Conservation (phyloP, 2,329 filamentous ascomycete genomes). For the Kalmusia sp. region DNA sequence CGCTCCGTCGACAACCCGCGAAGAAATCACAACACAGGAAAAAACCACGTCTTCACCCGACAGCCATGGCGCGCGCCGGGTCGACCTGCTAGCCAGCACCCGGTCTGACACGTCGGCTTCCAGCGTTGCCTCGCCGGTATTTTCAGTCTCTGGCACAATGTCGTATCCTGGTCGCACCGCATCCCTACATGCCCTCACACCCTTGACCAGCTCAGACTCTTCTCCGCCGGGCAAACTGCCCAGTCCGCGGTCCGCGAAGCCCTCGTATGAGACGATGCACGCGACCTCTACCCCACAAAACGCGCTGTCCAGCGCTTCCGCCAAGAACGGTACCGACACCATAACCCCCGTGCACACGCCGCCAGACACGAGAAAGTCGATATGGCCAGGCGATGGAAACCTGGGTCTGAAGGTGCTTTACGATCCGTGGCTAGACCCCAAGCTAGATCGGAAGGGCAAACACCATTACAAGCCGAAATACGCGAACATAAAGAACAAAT, state of each 20-base stretch:
- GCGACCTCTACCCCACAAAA: conserved; percentile 39
- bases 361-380: conserved; percentile 53
- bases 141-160: conserved; percentile 65
- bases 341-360: conserved; percentile 54
- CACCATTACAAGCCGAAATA: conserved; percentile 60
- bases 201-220: conserved; percentile 70
- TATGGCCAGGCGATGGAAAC: conserved; percentile 59
- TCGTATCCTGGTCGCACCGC: conserved; percentile 63
- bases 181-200: conserved; percentile 65
- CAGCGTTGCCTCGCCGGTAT: conserved; percentile 75
- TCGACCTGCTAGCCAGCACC: conserved; percentile 73
- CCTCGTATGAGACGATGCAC: conserved; percentile 45
- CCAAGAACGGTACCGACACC: conserved; percentile 54
- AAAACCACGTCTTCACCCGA: conserved; percentile 26
- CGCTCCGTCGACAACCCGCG: conserved; percentile 17
- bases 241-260: conserved; percentile 59
- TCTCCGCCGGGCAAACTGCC: conserved; percentile 65
- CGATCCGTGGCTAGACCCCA: conserved; percentile 55
- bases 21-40: conserved; percentile 17
- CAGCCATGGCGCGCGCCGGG: conserved; percentile 47
- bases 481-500: conserved; percentile 40
- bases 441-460: conserved; percentile 25
- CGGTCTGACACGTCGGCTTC: conserved; percentile 76
- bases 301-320: conserved; percentile 38
- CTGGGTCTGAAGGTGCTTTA: conserved; percentile 67